Evolutionary conservation across 225 moss, liverwort and hornwort species (phyloP).

Genomic region (Sphagnum tenellum): DNA sequence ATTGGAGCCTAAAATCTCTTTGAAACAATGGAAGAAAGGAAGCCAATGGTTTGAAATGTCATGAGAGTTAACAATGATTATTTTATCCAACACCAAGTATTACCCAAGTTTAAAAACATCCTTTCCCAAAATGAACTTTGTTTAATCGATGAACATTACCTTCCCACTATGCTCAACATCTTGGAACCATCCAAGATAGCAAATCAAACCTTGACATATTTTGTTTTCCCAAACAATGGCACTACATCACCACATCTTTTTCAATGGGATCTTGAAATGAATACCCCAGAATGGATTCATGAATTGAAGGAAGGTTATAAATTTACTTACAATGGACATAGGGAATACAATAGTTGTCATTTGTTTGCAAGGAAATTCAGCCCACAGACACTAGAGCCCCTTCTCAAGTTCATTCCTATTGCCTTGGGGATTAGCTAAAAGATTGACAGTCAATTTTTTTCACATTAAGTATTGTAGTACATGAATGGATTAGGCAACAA

Average conservation of each 20-base stretch:
- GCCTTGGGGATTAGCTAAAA: conserved; percentile 19
- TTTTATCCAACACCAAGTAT: conserved; percentile 27
- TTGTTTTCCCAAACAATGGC: conserved; percentile 12
- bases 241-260: conserved; percentile 16
- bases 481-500: no score
- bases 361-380: conserved; percentile 38
- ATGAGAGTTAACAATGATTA: conserved; percentile 14
- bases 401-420: conserved; percentile 21
- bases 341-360: conserved; percentile 16
- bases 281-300: conserved; percentile 13
- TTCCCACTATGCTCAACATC: conserved; percentile 32
- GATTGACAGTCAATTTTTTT: conserved; percentile 1
- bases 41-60: conserved; percentile 52
- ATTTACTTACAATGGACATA: conserved; percentile 32
- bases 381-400: conserved; percentile 13
- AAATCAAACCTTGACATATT: conserved; percentile 23
- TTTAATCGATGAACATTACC: conserved; percentile 42
- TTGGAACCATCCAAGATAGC: conserved; percentile 25
- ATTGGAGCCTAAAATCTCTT: conserved; percentile 25
- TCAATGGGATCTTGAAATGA: conserved; percentile 18
- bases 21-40: conserved; percentile 34
- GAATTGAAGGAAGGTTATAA: conserved; percentile 12
- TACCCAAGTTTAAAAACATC: conserved; percentile 23
- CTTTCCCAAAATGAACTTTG: conserved; percentile 16
- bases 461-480: no score